Evolutionary conservation across 768 basidiomycete species (phyloP).

Genomic region (Chalciporus sphaerocephalus): DNA sequence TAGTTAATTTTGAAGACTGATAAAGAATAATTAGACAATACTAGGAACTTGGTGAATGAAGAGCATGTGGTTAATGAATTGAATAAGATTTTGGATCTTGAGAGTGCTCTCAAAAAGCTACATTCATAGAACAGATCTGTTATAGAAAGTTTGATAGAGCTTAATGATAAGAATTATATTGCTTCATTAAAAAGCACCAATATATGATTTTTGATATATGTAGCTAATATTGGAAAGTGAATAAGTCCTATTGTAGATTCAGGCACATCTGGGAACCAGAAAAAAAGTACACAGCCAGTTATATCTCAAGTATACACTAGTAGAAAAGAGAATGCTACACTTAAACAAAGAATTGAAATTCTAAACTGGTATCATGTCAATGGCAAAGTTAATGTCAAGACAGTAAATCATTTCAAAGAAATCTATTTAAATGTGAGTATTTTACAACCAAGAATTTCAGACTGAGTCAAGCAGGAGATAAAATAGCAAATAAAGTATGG

Average conservation of each 20-base stretch:
- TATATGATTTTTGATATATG: slow-evolving; percentile 1
- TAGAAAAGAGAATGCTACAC: not conserved
- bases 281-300: not conserved
- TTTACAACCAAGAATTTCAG: slow-evolving; percentile 32
- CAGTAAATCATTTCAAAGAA: slow-evolving; percentile 28
- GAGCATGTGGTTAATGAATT: slow-evolving; percentile 17
- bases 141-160: slow-evolving; percentile 2
- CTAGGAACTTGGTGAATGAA: slow-evolving; percentile 23
- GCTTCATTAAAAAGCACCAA: slow-evolving; percentile 1
- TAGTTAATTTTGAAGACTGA: slow-evolving; percentile 16
- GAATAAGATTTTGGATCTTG: slow-evolving; percentile 19
- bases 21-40: slow-evolving; percentile 23
- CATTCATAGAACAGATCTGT: not conserved
- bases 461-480: slow-evolving; percentile 32
- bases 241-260: not conserved
- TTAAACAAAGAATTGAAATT: slow-evolving; percentile 9
- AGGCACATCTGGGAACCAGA: not conserved
- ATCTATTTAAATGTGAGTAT: slow-evolving; percentile 33
- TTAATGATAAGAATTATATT: not conserved
- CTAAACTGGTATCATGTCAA: slow-evolving; percentile 35
- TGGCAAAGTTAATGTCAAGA: slow-evolving; percentile 31
- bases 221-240: not conserved
- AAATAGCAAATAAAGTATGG: slow-evolving; percentile 22
- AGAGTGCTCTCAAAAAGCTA: slow-evolving; percentile 15
- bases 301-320: too few species aligned